Conservation (phyloP, 2,329 filamentous ascomycete species). For the Emmonsia crescens region DNA sequence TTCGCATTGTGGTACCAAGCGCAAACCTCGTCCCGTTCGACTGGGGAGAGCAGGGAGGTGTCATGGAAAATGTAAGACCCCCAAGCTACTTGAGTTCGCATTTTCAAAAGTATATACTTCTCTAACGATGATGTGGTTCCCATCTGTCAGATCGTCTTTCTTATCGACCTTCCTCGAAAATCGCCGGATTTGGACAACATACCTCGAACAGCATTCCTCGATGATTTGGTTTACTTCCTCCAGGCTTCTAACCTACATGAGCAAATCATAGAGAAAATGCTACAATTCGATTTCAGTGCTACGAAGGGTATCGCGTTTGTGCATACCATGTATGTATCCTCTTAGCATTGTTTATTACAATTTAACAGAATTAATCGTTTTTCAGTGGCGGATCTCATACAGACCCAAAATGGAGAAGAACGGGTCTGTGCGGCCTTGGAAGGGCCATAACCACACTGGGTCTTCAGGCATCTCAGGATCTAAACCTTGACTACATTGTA, state of each 20-base stretch:
- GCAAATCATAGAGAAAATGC: slow-evolving; percentile 55
- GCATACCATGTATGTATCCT: slow-evolving; percentile 59
- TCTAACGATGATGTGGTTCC: background rate
- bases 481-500: slow-evolving; percentile 66
- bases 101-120: background rate
- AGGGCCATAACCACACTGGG: slow-evolving; percentile 54
- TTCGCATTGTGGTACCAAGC: slow-evolving; percentile 74
- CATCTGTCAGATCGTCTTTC: slow-evolving; percentile 55
- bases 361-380: background rate
- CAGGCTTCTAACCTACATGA: slow-evolving; percentile 54
- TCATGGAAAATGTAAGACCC: slow-evolving; percentile 64
- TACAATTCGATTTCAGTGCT: slow-evolving; percentile 68
- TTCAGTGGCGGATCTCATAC: slow-evolving; percentile 47
- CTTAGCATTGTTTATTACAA: background rate
- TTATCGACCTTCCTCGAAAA: slow-evolving; percentile 72
- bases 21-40: slow-evolving; percentile 80
- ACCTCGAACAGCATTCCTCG: slow-evolving; percentile 47
- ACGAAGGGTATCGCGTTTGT: slow-evolving; percentile 68
- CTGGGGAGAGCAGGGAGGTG: slow-evolving; percentile 75
- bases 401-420: slow-evolving; percentile 39
- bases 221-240: slow-evolving; percentile 62
- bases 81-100: slow-evolving; percentile 5
- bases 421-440: slow-evolving; percentile 66
- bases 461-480: slow-evolving; percentile 41
- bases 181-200: slow-evolving; percentile 17